phyloP scores from a whole-genome alignment of 768 basidiomycete species.

The Pisolithus microcarpus region DNA sequence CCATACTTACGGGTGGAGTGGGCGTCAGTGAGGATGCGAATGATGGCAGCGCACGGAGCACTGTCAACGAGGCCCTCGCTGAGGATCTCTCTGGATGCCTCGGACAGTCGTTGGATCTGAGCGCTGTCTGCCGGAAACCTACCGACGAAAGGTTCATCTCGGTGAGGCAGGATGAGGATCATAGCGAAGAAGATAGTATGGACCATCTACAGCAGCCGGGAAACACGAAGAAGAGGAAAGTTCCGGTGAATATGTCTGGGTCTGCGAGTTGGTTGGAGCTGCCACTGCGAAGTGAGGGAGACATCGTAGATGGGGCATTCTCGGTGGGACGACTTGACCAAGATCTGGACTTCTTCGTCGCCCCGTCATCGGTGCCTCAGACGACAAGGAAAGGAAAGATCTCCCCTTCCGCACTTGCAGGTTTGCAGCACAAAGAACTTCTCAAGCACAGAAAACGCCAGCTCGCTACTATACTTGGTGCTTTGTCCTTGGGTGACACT shows the following conservation, averaged over 20 bases:
- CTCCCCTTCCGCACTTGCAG: constrained; percentile 56
- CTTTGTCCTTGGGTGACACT: constrained; percentile 58
- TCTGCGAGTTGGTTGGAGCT: constrained; percentile 36
- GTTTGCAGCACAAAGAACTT: constrained; percentile 69
- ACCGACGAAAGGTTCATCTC: constrained; percentile 17
- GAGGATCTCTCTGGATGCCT: constrained; percentile 15
- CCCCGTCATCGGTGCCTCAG: constrained; percentile 12
- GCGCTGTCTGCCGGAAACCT: constrained; percentile 19
- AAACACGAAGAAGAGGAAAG: constrained; percentile 86
- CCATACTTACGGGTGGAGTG: constrained; percentile 23
- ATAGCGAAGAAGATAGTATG: constrained; percentile 53
- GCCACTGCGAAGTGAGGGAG: too few species aligned
- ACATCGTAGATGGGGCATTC: too few species aligned
- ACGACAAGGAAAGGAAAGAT: constrained; percentile 38
- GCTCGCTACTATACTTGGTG: constrained; percentile 62
- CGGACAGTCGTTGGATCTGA: constrained; percentile 22
- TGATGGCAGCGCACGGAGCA: constrained; percentile 30
- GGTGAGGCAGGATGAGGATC: constrained; percentile 42
- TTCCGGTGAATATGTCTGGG: constrained; percentile 54
- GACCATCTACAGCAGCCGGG: constrained; percentile 71
- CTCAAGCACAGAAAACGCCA: constrained; percentile 63
- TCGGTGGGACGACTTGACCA: constrained; percentile 5
- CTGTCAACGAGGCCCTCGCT: constrained; percentile 11
- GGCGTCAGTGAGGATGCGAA: constrained; percentile 28
- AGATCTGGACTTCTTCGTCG: constrained; percentile 16